Percentiles rank a stretch among this genome's conserved stretches.
phyloP scores from a whole-genome alignment of 1,284 basidiomycete genomes.

The Peniophora sp. region DNA sequence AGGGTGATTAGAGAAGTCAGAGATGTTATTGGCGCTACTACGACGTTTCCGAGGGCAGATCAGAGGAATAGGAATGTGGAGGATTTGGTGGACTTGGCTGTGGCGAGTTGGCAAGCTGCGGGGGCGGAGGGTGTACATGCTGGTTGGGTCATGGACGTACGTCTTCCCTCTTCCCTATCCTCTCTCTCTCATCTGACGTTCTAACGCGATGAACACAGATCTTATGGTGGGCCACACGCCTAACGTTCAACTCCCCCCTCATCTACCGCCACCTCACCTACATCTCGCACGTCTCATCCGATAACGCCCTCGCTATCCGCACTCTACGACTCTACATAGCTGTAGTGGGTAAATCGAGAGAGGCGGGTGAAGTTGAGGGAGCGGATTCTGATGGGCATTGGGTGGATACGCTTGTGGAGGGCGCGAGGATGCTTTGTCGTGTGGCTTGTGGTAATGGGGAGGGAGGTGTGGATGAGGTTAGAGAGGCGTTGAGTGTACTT shows the following conservation, averaged over 20 bases:
- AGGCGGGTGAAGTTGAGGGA: constrained; percentile 40
- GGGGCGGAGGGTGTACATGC: constrained; percentile 52
- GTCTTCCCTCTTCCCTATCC: constrained; percentile 18
- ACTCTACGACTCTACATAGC: constrained; percentile 80
- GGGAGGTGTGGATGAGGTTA: constrained; percentile 32
- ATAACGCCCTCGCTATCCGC: constrained; percentile 62
- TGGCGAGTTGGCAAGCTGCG: constrained; percentile 74
- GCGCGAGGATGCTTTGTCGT: constrained; percentile 67
- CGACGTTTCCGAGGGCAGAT: constrained; percentile 80
- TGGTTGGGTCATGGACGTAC: constrained; percentile 68
- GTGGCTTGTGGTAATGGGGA: constrained; percentile 33
- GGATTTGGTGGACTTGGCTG: constrained; percentile 76
- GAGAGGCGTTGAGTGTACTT: constrained; percentile 51
- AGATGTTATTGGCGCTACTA: constrained; percentile 56
- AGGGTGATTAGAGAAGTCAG: constrained; percentile 65
- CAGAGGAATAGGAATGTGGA: constrained; percentile 76
- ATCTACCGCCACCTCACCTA: constrained; percentile 79
- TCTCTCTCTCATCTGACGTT: too few species aligned
- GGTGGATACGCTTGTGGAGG: constrained; percentile 67
- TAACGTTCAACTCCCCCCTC: constrained; percentile 86
- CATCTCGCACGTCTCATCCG: constrained; percentile 58
- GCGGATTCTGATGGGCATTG: constrained; percentile 57
- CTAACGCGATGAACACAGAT: constrained; percentile 37
- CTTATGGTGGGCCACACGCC: constrained; percentile 85
- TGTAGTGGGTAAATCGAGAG: constrained; percentile 71